Conservation (phyloP, 306 rosid genomes). For the Heteromeles arbutifolia region DNA sequence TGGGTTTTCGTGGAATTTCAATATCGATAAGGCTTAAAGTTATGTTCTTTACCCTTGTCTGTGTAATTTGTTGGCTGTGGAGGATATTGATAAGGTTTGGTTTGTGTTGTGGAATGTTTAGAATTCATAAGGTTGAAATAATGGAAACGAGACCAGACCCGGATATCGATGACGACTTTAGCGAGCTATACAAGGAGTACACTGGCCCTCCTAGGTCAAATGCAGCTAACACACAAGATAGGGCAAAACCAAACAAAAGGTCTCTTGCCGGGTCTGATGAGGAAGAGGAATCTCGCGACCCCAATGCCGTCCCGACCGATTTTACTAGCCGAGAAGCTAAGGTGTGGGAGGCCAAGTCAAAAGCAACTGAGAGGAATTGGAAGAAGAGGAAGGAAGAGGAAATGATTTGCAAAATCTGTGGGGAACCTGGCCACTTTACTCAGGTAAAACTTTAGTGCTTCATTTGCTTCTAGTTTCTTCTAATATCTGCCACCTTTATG, state of each 20-base stretch:
- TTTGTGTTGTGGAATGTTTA: conserved; percentile 21
- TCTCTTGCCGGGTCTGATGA: conserved; percentile 74
- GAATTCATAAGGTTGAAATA: conserved; percentile 10
- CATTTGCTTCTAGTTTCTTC: neutral
- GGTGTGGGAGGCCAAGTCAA: conserved; percentile 99
- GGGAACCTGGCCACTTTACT: conserved; percentile 95
- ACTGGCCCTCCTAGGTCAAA: conserved; percentile 72
- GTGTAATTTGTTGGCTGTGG: neutral
- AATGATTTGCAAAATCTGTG: conserved; percentile 94
- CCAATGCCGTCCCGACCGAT: conserved; percentile 95
- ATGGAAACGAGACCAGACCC: conserved; percentile 77
- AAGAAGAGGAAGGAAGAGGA: conserved; percentile 98
- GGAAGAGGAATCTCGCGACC: conserved; percentile 78
- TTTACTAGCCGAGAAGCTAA: conserved; percentile 98
- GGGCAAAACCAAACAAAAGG: conserved; percentile 56
- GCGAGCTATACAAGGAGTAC: conserved; percentile 91
- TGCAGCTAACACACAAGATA: conserved; percentile 43
- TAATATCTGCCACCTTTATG: neutral
- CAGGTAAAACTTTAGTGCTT: conserved; percentile 48
- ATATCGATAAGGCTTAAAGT: neutral
- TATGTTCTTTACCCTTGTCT: neutral
- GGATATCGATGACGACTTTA: conserved; percentile 81
- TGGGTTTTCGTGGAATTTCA: neutral
- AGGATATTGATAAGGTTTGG: neutral
- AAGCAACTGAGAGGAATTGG: conserved; percentile 98